Conservation (phyloP, 345 rosid species). For the Citrus maxima region DNA sequence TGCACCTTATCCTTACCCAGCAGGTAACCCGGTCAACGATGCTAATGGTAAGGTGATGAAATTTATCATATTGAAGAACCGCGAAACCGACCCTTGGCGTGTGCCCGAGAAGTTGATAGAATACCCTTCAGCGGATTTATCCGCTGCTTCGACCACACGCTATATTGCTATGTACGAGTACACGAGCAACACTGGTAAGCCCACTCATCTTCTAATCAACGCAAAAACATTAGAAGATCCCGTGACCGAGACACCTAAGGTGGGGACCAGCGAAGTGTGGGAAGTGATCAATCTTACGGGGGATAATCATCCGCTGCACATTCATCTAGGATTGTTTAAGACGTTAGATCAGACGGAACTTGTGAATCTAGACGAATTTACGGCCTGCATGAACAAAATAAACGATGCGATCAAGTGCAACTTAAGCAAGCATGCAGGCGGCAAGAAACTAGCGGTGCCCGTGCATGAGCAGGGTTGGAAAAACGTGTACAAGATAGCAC, state of each 20-base stretch:
- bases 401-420: conserved; percentile 69
- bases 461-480: conserved; percentile 90
- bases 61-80: conserved; percentile 39
- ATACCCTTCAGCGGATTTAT: conserved; percentile 50
- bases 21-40: conserved; percentile 62
- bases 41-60: conserved; percentile 68
- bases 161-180: conserved; percentile 82
- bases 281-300: conserved; percentile 82
- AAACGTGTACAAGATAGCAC: conserved; percentile 83
- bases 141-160: conserved; percentile 44
- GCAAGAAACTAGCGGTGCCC: conserved; percentile 39
- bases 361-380: conserved; percentile 37
- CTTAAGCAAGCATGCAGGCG: conserved; percentile 49
- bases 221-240: conserved; percentile 57
- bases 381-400: conserved; percentile 53
- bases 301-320: conserved; percentile 89
- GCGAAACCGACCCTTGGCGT: conserved; percentile 39
- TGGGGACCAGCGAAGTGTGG: conserved; percentile 81
- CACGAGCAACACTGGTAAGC: conserved; percentile 45
- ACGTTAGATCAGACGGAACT: conserved; percentile 69
- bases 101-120: conserved; percentile 45
- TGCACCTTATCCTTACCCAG: conserved; percentile 71
- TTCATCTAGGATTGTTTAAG: conserved; percentile 69
- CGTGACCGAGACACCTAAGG: conserved; percentile 57
- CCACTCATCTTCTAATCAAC: conserved; percentile 75